Conservation (phyloP, 352 stramenopile genomes). For the Phytopythium boreale region DNA sequence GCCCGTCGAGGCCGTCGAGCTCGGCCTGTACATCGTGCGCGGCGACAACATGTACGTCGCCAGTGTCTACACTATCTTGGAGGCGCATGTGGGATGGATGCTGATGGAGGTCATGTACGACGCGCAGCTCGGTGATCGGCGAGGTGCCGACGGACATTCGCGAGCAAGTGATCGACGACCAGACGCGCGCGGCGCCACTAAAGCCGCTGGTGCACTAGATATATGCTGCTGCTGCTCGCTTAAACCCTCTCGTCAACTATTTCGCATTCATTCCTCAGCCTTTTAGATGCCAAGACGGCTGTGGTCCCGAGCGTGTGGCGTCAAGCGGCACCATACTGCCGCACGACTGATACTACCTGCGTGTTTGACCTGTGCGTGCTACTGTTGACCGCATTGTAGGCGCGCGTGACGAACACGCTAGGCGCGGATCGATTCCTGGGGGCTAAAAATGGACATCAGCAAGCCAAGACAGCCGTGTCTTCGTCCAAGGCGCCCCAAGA, state of each 20-base stretch:
- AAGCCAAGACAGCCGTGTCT: not conserved
- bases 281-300: not conserved
- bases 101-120: slow-evolving; percentile 5
- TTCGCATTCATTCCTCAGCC: not conserved
- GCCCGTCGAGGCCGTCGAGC: slow-evolving; percentile 86
- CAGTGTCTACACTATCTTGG: not conserved
- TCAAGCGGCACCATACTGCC: not conserved
- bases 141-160: slow-evolving; percentile 86
- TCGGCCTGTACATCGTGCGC: slow-evolving; percentile 93
- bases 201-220: slow-evolving; percentile 91
- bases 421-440: not conserved
- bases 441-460: not conserved
- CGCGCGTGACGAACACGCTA: not conserved
- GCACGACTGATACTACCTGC: not conserved
- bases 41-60: slow-evolving; percentile 91
- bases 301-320: not conserved
- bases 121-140: slow-evolving; percentile 74
- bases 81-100: too few species aligned
- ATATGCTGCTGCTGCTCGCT: not conserved
- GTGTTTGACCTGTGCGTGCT: not conserved
- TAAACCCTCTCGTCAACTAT: not conserved
- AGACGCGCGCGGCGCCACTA: slow-evolving; percentile 82
- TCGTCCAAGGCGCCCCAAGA: not conserved
- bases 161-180: slow-evolving; percentile 87
- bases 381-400: not conserved